Evolutionary conservation across 1,139 yeast genomes (phyloP), one percentile per base, ranked within the genome.

Genomic region (Saccharomyces hybrid): DNA sequence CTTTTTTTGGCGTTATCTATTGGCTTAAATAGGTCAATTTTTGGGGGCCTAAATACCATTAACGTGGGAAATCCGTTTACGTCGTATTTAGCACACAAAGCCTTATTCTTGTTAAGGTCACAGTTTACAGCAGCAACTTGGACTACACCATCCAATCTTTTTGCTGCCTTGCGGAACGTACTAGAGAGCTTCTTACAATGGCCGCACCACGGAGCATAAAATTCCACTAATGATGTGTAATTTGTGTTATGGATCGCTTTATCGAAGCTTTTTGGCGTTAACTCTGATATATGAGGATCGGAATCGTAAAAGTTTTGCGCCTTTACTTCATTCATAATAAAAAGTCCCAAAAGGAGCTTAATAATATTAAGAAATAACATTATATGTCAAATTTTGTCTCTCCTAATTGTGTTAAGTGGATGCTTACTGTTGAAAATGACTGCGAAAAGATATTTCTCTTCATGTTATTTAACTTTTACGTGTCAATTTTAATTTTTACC

Each of bases 201-300:
- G 1, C 91, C 90, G 75, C 98, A 93, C 98, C 98, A 93, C 42
- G 98, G 98, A 4, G 98, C 98, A 69, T 93, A 93, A 68, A 91
- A 93, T 71, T 90, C 91, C 20, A 93, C 95, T 5, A 91, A 74
- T 2, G 96, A 74, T 2, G 96, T 86, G 62, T 88, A 87, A 68
- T 89, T 88, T 6, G 95, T 76, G 44, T 75, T 70, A 50, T 82
- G 75, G 3, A 91, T 82, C 51, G 83, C 85, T 59, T 79, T 78
- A 57, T 84, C 81, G 67, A 91, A 90, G 50, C 73, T 82, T 16
- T 75, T 65, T 0, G 82, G 73, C 9, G 78, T 76, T 50, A 87
- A 73, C 63, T 86, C 90, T 50, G 76, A 74, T 4, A 88, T 79
- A 52, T 80, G 75, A 1, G 78, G 71, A 60, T 78, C 77, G 9